Conservation (phyloP, 2,329 filamentous ascomycete genomes). For the Aplosporella prunicola region DNA sequence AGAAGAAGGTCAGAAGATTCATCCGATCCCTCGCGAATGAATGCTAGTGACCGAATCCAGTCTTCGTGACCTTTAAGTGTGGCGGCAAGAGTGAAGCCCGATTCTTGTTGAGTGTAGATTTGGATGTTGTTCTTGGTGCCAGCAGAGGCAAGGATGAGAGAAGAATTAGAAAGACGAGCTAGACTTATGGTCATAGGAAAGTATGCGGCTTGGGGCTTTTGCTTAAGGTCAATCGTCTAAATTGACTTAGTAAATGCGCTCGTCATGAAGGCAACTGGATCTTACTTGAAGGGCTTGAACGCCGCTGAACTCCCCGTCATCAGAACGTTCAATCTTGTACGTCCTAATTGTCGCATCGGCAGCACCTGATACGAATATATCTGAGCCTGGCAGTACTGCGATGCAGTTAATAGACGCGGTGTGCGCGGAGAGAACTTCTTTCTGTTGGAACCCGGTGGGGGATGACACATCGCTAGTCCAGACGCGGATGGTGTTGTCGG, state of each 20-base stretch:
- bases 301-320: conserved; percentile 20
- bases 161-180: conserved; percentile 46
- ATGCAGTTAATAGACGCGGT: conserved; percentile 63
- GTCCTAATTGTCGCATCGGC: conserved; percentile 53
- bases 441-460: conserved; percentile 28
- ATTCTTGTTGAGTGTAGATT: conserved; percentile 55
- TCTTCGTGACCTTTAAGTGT: conserved; percentile 84
- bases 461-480: conserved; percentile 35
- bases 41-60: conserved; percentile 82
- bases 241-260: neutral
- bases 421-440: conserved; percentile 53
- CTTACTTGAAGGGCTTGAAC: too few relatives aligned
- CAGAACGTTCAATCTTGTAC: conserved; percentile 52
- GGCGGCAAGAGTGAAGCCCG: conserved; percentile 60
- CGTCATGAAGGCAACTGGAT: too few relatives aligned
- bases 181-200: conserved; percentile 74
- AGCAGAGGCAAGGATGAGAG: conserved; percentile 67
- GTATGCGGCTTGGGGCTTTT: conserved; percentile 59
- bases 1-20: conserved; percentile 61
- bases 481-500: conserved; percentile 66
- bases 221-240: conserved; percentile 27
- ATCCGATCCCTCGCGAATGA: conserved; percentile 51
- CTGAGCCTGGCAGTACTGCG: conserved; percentile 34
- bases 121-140: conserved; percentile 79
- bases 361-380: conserved; percentile 49